Conservation (phyloP, 2,329 filamentous ascomycete genomes). For the Claviceps sorghi region DNA sequence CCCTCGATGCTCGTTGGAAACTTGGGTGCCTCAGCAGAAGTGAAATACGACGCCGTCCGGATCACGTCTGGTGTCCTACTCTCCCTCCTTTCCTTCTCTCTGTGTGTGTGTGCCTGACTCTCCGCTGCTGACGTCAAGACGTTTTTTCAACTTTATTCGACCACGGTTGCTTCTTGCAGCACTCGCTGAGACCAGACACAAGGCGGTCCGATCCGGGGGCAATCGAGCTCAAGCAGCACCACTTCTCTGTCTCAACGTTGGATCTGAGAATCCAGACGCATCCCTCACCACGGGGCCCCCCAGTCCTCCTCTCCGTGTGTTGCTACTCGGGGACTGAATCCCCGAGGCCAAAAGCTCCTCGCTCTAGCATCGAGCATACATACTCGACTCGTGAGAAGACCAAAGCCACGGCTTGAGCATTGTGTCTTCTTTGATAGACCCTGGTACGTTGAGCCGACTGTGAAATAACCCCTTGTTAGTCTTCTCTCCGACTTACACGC, state of each 20-base stretch:
- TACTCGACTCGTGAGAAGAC: not conserved
- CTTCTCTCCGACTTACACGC: conserved; percentile 1
- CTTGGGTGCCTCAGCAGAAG: conserved; percentile 7
- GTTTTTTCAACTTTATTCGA: conserved; percentile 4
- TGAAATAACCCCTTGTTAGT: not conserved
- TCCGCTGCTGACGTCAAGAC: conserved; percentile 1
- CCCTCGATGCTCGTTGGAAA: conserved; percentile 2
- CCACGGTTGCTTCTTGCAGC: not conserved
- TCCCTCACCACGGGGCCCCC: too few relatives aligned
- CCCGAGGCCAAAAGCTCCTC: not conserved
- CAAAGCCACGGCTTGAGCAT: not conserved
- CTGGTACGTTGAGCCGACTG: not conserved
- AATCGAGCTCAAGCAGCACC: too few relatives aligned
- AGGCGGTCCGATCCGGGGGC: not conserved
- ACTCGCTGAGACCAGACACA: not conserved
- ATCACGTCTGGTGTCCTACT: conserved; percentile 10
- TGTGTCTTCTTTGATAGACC: not conserved
- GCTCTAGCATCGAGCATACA: not conserved
- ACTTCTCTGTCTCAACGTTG: not conserved
- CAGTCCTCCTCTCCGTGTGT: not conserved
- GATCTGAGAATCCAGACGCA: too few relatives aligned
- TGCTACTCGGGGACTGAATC: too few relatives aligned
- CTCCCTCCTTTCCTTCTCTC: not conserved
- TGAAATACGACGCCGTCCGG: conserved; percentile 19
- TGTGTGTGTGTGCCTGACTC: not conserved